Base-by-base conservation (phyloP, 2,329 filamentous ascomycete species). In the Metarhizium humberi region DNA sequence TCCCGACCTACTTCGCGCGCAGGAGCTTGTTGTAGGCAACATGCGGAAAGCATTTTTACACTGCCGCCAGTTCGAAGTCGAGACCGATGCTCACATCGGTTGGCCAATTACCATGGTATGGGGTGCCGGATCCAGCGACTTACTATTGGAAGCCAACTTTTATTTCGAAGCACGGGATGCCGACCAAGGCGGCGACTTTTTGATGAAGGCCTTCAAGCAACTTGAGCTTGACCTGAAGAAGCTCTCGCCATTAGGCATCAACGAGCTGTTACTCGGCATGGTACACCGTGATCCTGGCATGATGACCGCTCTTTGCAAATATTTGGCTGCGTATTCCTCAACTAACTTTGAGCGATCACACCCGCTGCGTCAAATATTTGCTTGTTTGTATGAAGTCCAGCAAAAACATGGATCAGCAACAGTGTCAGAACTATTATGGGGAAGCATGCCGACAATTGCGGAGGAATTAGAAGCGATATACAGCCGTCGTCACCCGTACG, bases 251-350 rank as follows among this genome's bases (percentile, higher is more conserved):
- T 69, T 74, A 50, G 71, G 72, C 2, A 73, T 75, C 53, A 68
- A 72, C 49, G 73, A 76, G 58, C 58, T 76, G 20, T 62, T 76
- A 16, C 59, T 75, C 25, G 71, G 72, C 45, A 74, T 76, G 72
- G 71, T 75, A 6, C 67, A 73, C 51, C 69, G 73, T 36, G 72
- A 76, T 53, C 67, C 71, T 14, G 73, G 72, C 18, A 69, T 75
- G 68, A 72, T 75, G 66, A 73, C 72, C n/a, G 72, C 73, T 1
- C 63, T 76, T 14, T 75, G 70, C 63, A 75, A 75, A 54, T 76
- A 75, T 56, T 60, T 76, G 36, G 71, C 72, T 2, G 73, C 73
- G 13, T 75, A 73, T 55, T 71, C 73, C 48, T 66, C 71, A 6
- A 75, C 72, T 1, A 73, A 75, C 59, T 66, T 73, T 32, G 73